phyloP scores from a whole-genome alignment of 1,139 yeast species.

The Ogataea hybrid region DNA sequence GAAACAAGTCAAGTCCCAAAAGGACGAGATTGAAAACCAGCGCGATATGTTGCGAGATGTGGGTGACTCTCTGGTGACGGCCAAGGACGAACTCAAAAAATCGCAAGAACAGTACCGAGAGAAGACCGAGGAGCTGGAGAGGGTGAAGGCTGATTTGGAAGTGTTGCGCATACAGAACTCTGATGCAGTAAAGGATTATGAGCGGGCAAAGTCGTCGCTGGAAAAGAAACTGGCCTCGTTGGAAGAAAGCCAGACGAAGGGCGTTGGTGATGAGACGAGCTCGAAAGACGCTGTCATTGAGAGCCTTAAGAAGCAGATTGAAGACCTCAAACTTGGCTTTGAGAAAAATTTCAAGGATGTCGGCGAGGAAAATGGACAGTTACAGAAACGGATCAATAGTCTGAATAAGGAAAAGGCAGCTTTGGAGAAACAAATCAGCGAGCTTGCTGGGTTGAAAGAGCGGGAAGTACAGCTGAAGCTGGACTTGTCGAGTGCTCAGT shows the following conservation, averaged over 20 bases:
- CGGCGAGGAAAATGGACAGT: constrained; percentile 13
- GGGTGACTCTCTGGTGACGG: constrained; percentile 71
- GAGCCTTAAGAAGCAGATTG: constrained; percentile 31
- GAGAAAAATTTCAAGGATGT: constrained; percentile 9
- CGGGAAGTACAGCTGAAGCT: constrained; percentile 32
- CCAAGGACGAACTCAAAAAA: constrained; percentile 39
- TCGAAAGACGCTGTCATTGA: constrained; percentile 23
- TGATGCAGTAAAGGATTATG: constrained; percentile 35
- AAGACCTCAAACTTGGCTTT: constrained; percentile 28
- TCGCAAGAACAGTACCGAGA: constrained; percentile 8
- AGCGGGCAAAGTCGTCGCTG: constrained; percentile 27
- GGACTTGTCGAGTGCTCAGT: constrained; percentile 32
- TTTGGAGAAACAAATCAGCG: constrained; percentile 27
- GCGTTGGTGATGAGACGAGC: constrained; percentile 11
- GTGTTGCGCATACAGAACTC: constrained; percentile 35
- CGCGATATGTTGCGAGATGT: constrained; percentile 71
- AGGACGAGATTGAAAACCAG: constrained; percentile 55
- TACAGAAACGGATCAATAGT: constrained; percentile 12
- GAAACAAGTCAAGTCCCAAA: constrained; percentile 29
- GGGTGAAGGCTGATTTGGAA: constrained; percentile 32
- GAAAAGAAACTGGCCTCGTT: constrained; percentile 22
- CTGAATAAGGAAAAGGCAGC: constrained; percentile 31
- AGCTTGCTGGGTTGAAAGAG: constrained; percentile 31
- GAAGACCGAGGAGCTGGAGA: constrained; percentile 11
- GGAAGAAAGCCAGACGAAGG: constrained; percentile 12